Conservation (phyloP, 2,329 filamentous ascomycete genomes). For the Shiraia bambusicola region DNA sequence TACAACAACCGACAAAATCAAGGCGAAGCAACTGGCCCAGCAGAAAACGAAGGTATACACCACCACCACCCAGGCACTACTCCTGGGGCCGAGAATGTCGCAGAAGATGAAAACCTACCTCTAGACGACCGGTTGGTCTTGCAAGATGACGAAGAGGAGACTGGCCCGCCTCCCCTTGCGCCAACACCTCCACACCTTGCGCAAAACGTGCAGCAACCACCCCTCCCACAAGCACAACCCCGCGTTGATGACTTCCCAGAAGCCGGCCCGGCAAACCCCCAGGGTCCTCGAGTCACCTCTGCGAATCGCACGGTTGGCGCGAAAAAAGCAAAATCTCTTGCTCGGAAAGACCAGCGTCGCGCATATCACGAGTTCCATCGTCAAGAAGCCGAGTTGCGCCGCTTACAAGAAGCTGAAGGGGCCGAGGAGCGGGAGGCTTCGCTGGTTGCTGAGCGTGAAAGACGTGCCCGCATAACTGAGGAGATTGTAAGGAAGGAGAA, state of each 20-base stretch:
- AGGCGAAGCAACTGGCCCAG: neutral
- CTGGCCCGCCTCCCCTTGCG: conserved; percentile 23
- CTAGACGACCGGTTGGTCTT: conserved; percentile 30
- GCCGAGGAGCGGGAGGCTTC: conserved; percentile 50
- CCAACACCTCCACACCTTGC: conserved; percentile 29
- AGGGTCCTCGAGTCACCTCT: conserved; percentile 26
- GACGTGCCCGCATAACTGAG: conserved; percentile 47
- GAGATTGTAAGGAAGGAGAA: conserved; percentile 45
- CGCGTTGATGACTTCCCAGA: conserved; percentile 14
- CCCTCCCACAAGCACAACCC: conserved; percentile 4
- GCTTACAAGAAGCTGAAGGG: conserved; percentile 46
- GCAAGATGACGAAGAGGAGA: conserved; percentile 21
- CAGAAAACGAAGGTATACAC: neutral
- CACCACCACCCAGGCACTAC: conserved; percentile 5
- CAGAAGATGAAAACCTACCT: conserved; percentile 17
- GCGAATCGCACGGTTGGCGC: conserved; percentile 46
- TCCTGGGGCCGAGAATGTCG: neutral
- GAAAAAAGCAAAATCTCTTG: conserved; percentile 53
- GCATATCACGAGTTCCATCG: conserved; percentile 54
- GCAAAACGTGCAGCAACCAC: conserved; percentile 4
- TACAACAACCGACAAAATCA: conserved; percentile 29
- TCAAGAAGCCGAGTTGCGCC: conserved; percentile 50
- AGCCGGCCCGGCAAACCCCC: conserved; percentile 38
- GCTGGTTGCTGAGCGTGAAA: conserved; percentile 44
- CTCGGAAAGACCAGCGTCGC: conserved; percentile 46